Percentiles rank a stretch among this genome's conserved stretches.
Conservation (phyloP, 768 basidiomycete genomes). For the Gloeopeniophorella convolvens region DNA sequence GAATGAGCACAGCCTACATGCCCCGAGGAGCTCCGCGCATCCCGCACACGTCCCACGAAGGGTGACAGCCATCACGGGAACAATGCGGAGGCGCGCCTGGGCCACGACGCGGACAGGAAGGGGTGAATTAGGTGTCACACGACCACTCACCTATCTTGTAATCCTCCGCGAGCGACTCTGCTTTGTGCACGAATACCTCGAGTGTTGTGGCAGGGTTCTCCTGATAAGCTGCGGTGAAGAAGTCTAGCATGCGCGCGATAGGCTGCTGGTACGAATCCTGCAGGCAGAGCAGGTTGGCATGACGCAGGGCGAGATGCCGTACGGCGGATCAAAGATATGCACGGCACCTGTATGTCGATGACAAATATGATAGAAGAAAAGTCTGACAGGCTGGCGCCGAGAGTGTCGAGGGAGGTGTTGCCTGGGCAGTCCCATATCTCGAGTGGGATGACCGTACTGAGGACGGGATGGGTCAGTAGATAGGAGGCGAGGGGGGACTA, state of each 20-base stretch:
- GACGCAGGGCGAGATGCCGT: neutral
- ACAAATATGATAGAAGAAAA: slow-evolving; percentile 89
- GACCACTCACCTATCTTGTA: slow-evolving; percentile 70
- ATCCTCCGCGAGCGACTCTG: slow-evolving; percentile 85
- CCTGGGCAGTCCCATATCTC: slow-evolving; percentile 97
- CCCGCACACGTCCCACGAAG: neutral
- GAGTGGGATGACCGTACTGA: slow-evolving; percentile 83
- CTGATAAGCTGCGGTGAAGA: slow-evolving; percentile 70
- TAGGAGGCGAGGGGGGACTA: neutral
- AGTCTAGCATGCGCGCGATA: slow-evolving; percentile 73
- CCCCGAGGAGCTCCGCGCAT: neutral
- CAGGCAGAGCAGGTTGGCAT: neutral
- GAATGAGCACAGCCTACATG: slow-evolving; percentile 1
- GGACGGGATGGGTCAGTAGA: neutral
- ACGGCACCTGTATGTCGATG: slow-evolving; percentile 83
- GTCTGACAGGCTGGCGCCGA: slow-evolving; percentile 66
- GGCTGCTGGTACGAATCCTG: slow-evolving; percentile 83
- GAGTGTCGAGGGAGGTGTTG: slow-evolving; percentile 71
- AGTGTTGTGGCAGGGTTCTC: slow-evolving; percentile 72
- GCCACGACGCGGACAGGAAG: slow-evolving; percentile 2
- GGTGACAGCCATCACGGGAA: neutral
- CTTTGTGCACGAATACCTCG: slow-evolving; percentile 94
- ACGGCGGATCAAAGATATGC: slow-evolving; percentile 7
- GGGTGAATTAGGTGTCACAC: slow-evolving; percentile 6
- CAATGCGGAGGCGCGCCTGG: neutral